Conservation (phyloP, 257 asterid genomes). For the Ajuga chamaepitys region DNA sequence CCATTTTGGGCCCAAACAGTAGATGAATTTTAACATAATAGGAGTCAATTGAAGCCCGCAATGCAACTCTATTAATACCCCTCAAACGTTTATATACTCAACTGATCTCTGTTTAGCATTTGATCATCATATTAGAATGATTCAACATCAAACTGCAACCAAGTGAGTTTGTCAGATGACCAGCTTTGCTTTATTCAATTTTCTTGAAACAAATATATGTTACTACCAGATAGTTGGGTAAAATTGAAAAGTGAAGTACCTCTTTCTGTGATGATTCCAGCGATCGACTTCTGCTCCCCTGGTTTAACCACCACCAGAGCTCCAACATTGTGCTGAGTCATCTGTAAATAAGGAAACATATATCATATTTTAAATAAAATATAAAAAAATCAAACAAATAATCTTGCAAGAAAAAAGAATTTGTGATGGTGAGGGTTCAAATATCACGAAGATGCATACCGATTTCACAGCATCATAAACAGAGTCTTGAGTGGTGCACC, state of each 20-base stretch:
- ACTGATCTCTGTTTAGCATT: too few species aligned
- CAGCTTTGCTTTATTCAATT: background rate
- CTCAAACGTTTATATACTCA: too few species aligned
- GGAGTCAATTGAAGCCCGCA: too few species aligned
- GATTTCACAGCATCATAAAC: slow-evolving; percentile 96
- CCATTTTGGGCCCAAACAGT: too few species aligned
- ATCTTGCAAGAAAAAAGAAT: background rate
- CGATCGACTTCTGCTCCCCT: slow-evolving; percentile 63
- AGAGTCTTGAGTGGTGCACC: slow-evolving; percentile 87
- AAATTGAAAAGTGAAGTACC: slow-evolving; percentile 16
- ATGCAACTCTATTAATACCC: too few species aligned
- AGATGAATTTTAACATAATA: too few species aligned
- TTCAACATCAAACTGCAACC: background rate
- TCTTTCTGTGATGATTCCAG: slow-evolving; percentile 73
- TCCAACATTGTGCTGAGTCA: slow-evolving; percentile 96
- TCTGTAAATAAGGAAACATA: slow-evolving; percentile 30
- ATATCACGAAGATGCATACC: slow-evolving; percentile 29
- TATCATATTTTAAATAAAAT: too few species aligned
- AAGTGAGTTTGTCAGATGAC: background rate
- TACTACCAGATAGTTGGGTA: too few species aligned
- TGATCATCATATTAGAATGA: too few species aligned
- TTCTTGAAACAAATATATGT: too few species aligned
- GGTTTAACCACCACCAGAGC: slow-evolving; percentile 95
- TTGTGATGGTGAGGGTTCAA: too few species aligned
- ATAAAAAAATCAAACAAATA: background rate